phyloP scores from a whole-genome alignment of 1,284 basidiomycete genomes.

The Quambalaria eucalypti region DNA sequence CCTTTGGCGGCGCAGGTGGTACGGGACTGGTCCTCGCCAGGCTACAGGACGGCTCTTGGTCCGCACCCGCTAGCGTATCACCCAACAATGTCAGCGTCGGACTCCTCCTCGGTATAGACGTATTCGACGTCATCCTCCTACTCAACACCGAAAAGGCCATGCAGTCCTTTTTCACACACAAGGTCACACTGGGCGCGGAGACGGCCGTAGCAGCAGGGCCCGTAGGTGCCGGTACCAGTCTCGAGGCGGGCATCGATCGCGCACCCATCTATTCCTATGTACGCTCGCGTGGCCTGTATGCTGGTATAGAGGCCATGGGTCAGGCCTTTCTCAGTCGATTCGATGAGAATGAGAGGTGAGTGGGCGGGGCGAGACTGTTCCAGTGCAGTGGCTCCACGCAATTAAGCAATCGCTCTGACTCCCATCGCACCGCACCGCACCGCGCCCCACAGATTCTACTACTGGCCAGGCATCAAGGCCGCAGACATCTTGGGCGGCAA shows the following conservation, averaged over 20 bases:
- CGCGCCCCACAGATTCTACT: slow-evolving; percentile 20
- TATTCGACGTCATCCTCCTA: slow-evolving; percentile 29
- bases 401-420: too few relatives aligned
- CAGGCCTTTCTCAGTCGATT: slow-evolving; percentile 36
- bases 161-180: slow-evolving; percentile 52
- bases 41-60: slow-evolving; percentile 49
- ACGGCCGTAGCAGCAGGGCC: slow-evolving; percentile 53
- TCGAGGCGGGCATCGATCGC: slow-evolving; percentile 49
- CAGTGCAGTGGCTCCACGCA: too few relatives aligned
- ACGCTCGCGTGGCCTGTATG: slow-evolving; percentile 44
- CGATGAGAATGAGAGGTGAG: slow-evolving; percentile 38
- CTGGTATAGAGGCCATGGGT: slow-evolving; percentile 40
- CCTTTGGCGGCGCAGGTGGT: slow-evolving; percentile 54
- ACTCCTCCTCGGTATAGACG: slow-evolving; percentile 36
- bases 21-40: slow-evolving; percentile 46
- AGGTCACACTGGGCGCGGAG: slow-evolving; percentile 52
- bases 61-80: slow-evolving; percentile 51
- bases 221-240: slow-evolving; percentile 51
- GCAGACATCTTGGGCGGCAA: slow-evolving; percentile 36
- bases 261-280: slow-evolving; percentile 44
- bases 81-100: slow-evolving; percentile 52
- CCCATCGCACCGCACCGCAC: too few relatives aligned
- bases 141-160: slow-evolving; percentile 50
- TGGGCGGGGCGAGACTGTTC: too few relatives aligned
- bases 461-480: slow-evolving; percentile 41